A percentile compares a stretch with the other conserved stretches of the same genome.
Conservation (phyloP, 495 filamentous ascomycete genomes). For the Penicillium pancosmium region DNA sequence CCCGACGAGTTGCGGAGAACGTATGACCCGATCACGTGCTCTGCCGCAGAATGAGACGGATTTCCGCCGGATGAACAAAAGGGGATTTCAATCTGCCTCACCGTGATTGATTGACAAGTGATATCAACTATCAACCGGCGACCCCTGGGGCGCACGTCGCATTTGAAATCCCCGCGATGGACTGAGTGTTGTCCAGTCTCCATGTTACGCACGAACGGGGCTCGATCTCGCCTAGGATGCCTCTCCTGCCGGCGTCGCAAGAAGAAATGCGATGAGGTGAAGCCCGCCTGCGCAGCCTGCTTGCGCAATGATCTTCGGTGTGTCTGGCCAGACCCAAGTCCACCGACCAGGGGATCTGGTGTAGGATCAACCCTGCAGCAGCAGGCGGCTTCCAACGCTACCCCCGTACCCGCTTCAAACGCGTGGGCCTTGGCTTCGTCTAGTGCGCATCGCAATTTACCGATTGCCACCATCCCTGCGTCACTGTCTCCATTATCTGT, state of each 20-base stretch:
- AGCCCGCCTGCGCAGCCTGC: slow-evolving; percentile 25
- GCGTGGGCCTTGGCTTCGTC: slow-evolving; percentile 15
- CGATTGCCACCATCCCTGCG: slow-evolving; percentile 12
- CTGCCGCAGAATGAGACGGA: background rate
- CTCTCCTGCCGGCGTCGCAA: slow-evolving; percentile 24
- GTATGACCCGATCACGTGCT: background rate
- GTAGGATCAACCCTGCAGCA: slow-evolving; percentile 7
- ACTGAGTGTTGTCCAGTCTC: slow-evolving; percentile 1
- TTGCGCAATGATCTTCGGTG: slow-evolving; percentile 23
- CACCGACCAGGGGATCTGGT: background rate
- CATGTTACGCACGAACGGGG: slow-evolving; percentile 13
- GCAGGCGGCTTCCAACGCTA: slow-evolving; percentile 6
- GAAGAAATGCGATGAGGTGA: slow-evolving; percentile 26
- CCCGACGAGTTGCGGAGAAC: background rate
- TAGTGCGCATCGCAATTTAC: slow-evolving; percentile 9
- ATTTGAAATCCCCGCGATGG: slow-evolving; percentile 3
- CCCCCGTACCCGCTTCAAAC: slow-evolving; percentile 2
- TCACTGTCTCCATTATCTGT: slow-evolving; percentile 12
- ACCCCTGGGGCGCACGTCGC: background rate
- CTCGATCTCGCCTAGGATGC: slow-evolving; percentile 22
- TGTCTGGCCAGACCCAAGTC: slow-evolving; percentile 18
- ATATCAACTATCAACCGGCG: background rate
- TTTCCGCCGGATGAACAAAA: slow-evolving; percentile 1
- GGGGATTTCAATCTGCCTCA: slow-evolving; percentile 2
- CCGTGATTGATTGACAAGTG: background rate